Conservation (phyloP, 2,329 filamentous ascomycete genomes). For the Phaeosphaeriaceae sp. region DNA sequence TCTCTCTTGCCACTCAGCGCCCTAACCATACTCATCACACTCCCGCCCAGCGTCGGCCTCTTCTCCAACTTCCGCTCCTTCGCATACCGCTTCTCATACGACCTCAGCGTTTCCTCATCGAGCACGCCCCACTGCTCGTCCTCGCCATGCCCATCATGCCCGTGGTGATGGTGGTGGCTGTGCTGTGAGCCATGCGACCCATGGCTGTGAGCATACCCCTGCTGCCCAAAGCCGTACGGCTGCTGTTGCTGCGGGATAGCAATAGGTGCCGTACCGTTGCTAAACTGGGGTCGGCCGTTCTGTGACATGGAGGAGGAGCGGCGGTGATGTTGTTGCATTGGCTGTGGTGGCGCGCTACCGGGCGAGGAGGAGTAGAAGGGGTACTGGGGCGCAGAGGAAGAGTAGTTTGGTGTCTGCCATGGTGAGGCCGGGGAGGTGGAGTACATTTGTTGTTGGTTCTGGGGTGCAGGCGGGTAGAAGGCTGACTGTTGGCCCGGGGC, state of each 20-base stretch:
- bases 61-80: constrained; percentile 26
- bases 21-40: constrained; percentile 25
- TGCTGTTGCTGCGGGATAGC: constrained; percentile 10
- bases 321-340: background rate
- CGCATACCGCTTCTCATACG: constrained; percentile 23
- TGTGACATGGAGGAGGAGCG: constrained; percentile 14
- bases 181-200: constrained; percentile 6
- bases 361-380: background rate
- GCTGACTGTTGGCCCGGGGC: constrained; percentile 2
- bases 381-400: background rate
- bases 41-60: constrained; percentile 38
- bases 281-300: constrained; percentile 1
- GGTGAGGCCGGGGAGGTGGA: constrained; percentile 2
- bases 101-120: constrained; percentile 19
- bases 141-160: constrained; percentile 11
- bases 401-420: constrained; percentile 3
- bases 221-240: background rate
- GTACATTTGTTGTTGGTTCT: constrained; percentile 15
- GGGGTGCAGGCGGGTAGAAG: constrained; percentile 13
- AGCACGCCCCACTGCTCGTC: constrained; percentile 15
- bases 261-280: constrained; percentile 1
- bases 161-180: constrained; percentile 10
- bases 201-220: constrained; percentile 9
- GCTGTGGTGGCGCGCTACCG: background rate
- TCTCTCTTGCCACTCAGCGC: constrained; percentile 14